Base-by-base conservation (phyloP, 768 basidiomycete species). In the Lactarius tabidus region DNA sequence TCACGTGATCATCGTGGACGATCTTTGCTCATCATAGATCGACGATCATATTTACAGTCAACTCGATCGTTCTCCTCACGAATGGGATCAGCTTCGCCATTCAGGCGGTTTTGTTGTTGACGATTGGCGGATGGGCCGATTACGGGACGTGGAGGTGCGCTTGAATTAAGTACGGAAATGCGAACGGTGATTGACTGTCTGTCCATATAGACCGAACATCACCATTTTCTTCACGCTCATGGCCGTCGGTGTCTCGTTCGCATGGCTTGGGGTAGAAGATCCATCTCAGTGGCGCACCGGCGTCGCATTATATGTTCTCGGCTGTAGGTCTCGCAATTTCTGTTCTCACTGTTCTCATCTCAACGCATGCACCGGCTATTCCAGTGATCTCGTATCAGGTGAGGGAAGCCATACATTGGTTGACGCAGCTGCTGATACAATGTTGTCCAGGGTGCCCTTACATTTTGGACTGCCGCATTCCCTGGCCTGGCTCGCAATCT, bases 391-490 rank as follows among this genome's bases (percentile, higher is more conserved):
- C 88, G 0, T 92, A 90, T 73, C 89, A 90, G 77, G 86, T 82
- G 39, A 39, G 26, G 45, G 45, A 26, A 26, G 38, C 12, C 38
- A 9, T 8, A 15, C 9, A 18, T 14, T 36, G 38, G 28, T 41
- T 3, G n/a, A 23, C 12, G 36, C 35, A 17, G 51, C 28, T 36
- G 17, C 59, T 62, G 3, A 48, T 29, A 28, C 69, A 31, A 6
- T 41, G n/a, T 43, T 45, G 14, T 51, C 12, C 63, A 88, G 84
- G 84, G 87, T 62, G 78, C 87, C 35, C 73, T 91, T 61, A 91
- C 90, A 0, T 92, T 91, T 74, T 92, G 89, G 89, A 89, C 88
- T 0, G 90, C 90, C 15, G 90, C 90, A 15, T 91, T 92, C 72
- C 89, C 90, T 0, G 89, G 88, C 20, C 79, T 92, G 18, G 86